Conservation (phyloP, 176 grass and related monocot species). For the barley (Hordeum vulgare) region MorexV3_pseudomolecules_assembly NC_058522.1:566577377-566577876, state of each 20-base stretch:
- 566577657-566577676: not conserved
- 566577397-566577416: no score
- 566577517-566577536: no score
- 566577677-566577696: not conserved
- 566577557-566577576: not conserved
- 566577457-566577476: no score
- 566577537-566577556: not conserved
- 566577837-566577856: not conserved
- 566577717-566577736: not conserved
- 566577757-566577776: not conserved
- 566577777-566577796: not conserved
- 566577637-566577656: not conserved
- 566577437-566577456: no score
- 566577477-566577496: no score
- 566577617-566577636: not conserved
- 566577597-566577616: not conserved
- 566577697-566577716: not conserved
- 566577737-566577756: not conserved
- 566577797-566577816: not conserved
- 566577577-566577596: not conserved
- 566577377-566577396: no score
- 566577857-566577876: not conserved
- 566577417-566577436: no score
- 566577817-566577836: not conserved
- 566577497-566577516: no score